These are phyloP conservation scores for Barnettozyma sucrosica DNA, from an alignment of 805 yeast species.

Conservation along the genomic window DNA sequence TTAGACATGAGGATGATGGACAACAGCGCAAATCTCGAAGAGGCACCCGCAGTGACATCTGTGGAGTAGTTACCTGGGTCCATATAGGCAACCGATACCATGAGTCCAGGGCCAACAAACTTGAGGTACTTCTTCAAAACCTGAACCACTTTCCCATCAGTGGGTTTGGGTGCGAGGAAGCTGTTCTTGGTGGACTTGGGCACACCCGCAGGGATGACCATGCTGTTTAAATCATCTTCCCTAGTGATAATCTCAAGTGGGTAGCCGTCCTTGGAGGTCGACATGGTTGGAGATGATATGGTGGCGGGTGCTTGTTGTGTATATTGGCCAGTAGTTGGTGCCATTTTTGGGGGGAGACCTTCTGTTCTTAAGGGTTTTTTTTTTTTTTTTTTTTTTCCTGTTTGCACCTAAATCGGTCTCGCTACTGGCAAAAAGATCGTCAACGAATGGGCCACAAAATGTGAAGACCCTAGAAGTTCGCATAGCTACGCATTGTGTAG, in stretches of 20 bases:
- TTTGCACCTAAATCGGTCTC: no score
- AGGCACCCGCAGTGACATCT: constrained; percentile 84
- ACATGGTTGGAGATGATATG: background rate
- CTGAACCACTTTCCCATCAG: constrained; percentile 14
- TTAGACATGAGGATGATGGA: constrained; percentile 75
- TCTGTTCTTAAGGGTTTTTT: background rate
- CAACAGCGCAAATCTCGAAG: constrained; percentile 64
- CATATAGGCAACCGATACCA: constrained; percentile 87
- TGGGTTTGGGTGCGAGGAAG: background rate
- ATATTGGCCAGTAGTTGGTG: no score
- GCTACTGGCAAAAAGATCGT: no score
- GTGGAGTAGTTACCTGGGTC: constrained; percentile 94
- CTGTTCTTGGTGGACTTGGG: background rate
- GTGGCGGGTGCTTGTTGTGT: background rate
- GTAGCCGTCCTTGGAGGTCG: background rate
- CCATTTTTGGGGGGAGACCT: no score
- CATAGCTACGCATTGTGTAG: background rate
- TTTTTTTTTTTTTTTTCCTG: no score
- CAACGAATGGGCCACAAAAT: no score
- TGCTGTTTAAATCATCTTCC: background rate
- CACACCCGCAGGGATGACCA: background rate
- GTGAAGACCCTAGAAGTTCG: background rate
- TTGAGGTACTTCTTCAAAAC: constrained; percentile 47
- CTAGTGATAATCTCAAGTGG: background rate
- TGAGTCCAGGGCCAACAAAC: constrained; percentile 83